Evolutionary conservation across 2,329 filamentous ascomycete species (phyloP).

Genomic region (Phaeosphaeria sp.): DNA sequence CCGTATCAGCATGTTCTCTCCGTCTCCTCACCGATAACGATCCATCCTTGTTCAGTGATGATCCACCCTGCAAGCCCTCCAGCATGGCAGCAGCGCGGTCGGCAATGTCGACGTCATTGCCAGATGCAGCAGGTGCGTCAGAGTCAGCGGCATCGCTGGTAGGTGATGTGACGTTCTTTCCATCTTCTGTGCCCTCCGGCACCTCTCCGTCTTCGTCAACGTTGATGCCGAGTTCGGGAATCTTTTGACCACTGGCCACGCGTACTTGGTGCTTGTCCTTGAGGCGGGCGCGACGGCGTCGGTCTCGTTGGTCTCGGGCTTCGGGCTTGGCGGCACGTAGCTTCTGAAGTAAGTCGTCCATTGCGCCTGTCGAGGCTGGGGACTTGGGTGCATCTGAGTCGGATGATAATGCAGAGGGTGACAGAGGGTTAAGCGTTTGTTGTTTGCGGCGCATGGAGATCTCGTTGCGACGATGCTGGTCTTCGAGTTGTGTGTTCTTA

Average conservation of each 20-base stretch:
- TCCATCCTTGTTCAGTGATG: constrained; percentile 56
- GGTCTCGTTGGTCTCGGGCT: constrained; percentile 85
- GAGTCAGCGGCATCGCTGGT: constrained; percentile 41
- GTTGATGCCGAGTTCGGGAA: constrained; percentile 74
- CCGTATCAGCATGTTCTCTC: constrained; percentile 79
- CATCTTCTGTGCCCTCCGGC: constrained; percentile 43
- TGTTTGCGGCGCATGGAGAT: constrained; percentile 87
- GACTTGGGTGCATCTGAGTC: constrained; percentile 57
- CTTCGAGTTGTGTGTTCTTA: constrained; percentile 87
- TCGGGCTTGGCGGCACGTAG: constrained; percentile 91
- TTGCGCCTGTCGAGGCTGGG: constrained; percentile 81
- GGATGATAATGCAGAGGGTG: constrained; percentile 54
- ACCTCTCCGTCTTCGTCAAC: constrained; percentile 47
- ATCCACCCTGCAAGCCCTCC: constrained; percentile 76
- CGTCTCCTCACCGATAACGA: constrained; percentile 64
- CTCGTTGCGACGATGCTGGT: constrained; percentile 83
- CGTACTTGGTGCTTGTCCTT: constrained; percentile 92
- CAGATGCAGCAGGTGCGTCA: constrained; percentile 44
- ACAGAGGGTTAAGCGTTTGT: constrained; percentile 60
- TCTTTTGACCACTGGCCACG: constrained; percentile 85
- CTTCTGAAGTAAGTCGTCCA: constrained; percentile 96
- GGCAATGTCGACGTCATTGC: constrained; percentile 69
- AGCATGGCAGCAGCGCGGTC: constrained; percentile 83
- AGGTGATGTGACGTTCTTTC: constrained; percentile 63
- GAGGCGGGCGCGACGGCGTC: constrained; percentile 82